phyloP scores from a whole-genome alignment of 73 alveolate genomes.

The Paramecium primaurelia region DNA sequence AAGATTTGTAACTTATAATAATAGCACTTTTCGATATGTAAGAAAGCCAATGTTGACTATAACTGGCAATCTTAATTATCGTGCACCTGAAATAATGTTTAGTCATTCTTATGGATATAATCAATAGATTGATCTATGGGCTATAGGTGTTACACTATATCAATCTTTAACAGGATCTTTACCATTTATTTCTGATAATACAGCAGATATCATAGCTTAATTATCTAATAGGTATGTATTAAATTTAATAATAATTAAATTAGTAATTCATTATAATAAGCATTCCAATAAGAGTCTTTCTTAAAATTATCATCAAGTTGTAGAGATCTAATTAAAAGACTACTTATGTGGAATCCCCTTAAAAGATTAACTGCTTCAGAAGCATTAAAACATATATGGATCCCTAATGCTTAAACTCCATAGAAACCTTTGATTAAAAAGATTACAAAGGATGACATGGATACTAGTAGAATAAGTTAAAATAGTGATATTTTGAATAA shows the following conservation, averaged over 20 bases:
- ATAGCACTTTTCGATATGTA: background rate
- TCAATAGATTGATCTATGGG: slow-evolving; percentile 15
- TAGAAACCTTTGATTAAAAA: background rate
- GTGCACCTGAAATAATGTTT: slow-evolving; percentile 9
- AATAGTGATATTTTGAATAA: background rate
- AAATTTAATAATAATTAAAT: background rate
- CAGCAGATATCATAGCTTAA: background rate
- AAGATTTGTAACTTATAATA: background rate
- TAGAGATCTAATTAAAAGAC: background rate
- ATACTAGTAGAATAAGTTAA: background rate
- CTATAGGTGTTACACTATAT: background rate
- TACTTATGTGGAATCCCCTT: slow-evolving; percentile 7
- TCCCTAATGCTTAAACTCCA: background rate
- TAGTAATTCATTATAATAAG: background rate
- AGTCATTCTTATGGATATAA: background rate
- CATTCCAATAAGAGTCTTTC: background rate
- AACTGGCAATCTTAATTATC: background rate
- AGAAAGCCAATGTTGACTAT: background rate
- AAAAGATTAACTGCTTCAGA: slow-evolving; percentile 2
- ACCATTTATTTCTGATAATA: background rate
- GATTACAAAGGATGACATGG: background rate
- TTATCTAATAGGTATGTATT: background rate
- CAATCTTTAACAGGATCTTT: background rate
- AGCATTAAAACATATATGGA: slow-evolving; percentile 37
- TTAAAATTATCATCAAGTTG: background rate